Conservation (phyloP, 805 yeast species). For the Saccharomycopsis sp. region DNA sequence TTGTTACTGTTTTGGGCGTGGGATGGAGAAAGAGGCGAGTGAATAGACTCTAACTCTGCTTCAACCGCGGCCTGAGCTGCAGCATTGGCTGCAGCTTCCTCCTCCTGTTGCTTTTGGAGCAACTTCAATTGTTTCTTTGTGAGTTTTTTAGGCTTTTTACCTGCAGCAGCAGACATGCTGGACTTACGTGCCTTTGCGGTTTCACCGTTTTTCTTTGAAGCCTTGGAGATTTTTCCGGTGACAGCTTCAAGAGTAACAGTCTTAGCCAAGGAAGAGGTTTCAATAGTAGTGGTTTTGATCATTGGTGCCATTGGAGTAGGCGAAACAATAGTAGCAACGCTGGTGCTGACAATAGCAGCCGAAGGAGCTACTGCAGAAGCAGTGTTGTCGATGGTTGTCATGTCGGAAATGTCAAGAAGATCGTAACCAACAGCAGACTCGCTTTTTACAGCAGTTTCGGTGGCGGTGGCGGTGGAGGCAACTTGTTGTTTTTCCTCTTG, state of each 20-base stretch:
- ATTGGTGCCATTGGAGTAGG: not conserved
- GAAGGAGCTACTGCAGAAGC: not conserved
- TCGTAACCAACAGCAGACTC: not conserved
- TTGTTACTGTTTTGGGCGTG: not conserved
- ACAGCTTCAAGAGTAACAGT: conserved; percentile 22
- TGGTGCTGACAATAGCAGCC: not conserved
- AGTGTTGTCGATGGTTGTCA: conserved; percentile 9
- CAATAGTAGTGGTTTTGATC: not conserved
- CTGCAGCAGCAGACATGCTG: conserved; percentile 11
- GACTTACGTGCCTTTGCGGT: conserved; percentile 19
- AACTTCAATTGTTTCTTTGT: conserved; percentile 7
- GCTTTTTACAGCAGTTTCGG: too few relatives aligned
- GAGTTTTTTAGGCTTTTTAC: not conserved
- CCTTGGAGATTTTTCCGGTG: conserved; percentile 12
- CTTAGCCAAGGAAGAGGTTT: not conserved
- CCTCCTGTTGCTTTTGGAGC: conserved; percentile 16
- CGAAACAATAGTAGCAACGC: not conserved
- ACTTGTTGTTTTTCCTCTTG: conserved; percentile 1
- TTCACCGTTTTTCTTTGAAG: not conserved
- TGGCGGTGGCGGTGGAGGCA: conserved; percentile 2
- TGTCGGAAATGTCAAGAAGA: not conserved
- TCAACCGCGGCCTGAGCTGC: not conserved
- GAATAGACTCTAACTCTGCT: not conserved
- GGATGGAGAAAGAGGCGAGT: not conserved
- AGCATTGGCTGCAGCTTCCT: not conserved